phyloP scores from a whole-genome alignment of 768 basidiomycete genomes.

The Leccinellum rugosiceps region DNA sequence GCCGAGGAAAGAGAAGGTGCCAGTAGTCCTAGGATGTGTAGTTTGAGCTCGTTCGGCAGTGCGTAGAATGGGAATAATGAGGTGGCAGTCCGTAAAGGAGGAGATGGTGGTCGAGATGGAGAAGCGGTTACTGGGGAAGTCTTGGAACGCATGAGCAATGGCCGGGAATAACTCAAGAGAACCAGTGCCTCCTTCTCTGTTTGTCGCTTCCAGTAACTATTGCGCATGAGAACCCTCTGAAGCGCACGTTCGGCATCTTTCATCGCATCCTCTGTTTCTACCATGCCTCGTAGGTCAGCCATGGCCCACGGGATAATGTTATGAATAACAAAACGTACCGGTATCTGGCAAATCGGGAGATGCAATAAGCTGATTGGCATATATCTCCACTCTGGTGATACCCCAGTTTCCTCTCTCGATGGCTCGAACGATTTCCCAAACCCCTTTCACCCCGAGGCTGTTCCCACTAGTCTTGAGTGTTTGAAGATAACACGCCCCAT shows the following conservation, averaged over 20 bases:
- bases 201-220: constrained; percentile 43
- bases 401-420: constrained; percentile 49
- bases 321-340: constrained; percentile 1
- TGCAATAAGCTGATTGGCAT: constrained; percentile 38
- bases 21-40: constrained; percentile 52
- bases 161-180: constrained; percentile 49
- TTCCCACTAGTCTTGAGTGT: constrained; percentile 59
- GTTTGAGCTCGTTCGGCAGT: constrained; percentile 57
- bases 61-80: constrained; percentile 35
- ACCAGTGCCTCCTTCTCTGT: constrained; percentile 47
- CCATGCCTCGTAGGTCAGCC: constrained; percentile 2
- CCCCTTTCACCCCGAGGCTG: constrained; percentile 44
- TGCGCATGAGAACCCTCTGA: constrained; percentile 41
- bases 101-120: constrained; percentile 15
- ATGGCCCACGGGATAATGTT: constrained; percentile 11
- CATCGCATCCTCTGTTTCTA: constrained; percentile 29
- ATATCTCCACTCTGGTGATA: constrained; percentile 48
- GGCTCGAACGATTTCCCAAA: constrained; percentile 46
- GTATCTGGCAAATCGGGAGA: constrained; percentile 4
- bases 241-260: constrained; percentile 36
- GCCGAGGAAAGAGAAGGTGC: constrained; percentile 54
- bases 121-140: constrained; percentile 11
- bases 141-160: constrained; percentile 39
- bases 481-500: constrained; percentile 39
- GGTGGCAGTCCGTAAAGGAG: constrained; percentile 12